Conservation (phyloP, 2,329 filamentous ascomycete genomes). For the Apiospora sp. region DNA sequence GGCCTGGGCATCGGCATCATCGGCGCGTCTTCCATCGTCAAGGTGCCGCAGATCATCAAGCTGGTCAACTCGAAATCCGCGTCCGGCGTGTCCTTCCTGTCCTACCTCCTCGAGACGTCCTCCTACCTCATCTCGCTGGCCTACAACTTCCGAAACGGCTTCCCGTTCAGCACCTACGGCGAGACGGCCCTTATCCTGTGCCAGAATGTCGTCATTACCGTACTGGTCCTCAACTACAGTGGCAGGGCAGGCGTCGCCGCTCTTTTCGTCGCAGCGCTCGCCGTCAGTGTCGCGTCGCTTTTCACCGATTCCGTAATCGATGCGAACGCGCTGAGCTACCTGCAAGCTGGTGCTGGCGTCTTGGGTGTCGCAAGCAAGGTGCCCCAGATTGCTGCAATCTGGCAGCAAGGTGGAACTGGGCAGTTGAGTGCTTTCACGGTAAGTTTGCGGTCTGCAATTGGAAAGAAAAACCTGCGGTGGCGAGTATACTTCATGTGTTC, state of each 20-base stretch:
- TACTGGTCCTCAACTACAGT: conserved; percentile 85
- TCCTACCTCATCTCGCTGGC: conserved; percentile 88
- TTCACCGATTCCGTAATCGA: conserved; percentile 72
- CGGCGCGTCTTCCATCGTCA: conserved; percentile 87
- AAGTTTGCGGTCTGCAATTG: conserved; percentile 49
- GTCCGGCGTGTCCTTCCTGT: conserved; percentile 85
- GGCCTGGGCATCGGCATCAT: conserved; percentile 94
- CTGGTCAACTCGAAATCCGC: conserved; percentile 82
- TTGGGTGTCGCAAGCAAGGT: conserved; percentile 90
- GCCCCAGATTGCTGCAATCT: conserved; percentile 91
- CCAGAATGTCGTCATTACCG: conserved; percentile 90
- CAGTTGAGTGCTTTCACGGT: conserved; percentile 97
- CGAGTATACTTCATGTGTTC: neutral
- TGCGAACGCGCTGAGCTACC: conserved; percentile 71
- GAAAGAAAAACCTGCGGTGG: neutral
- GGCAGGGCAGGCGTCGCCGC: conserved; percentile 74
- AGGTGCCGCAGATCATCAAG: conserved; percentile 96
- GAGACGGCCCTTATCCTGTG: conserved; percentile 91
- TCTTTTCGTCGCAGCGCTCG: conserved; percentile 80
- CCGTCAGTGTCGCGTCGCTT: conserved; percentile 72
- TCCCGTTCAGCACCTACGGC: conserved; percentile 96
- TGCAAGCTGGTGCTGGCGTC: conserved; percentile 85
- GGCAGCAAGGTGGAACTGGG: conserved; percentile 84
- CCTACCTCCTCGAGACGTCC: conserved; percentile 90
- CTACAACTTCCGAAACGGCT: conserved; percentile 90